Conservation (phyloP, 2,329 filamentous ascomycete genomes). For the Monosporascus sp. region DNA sequence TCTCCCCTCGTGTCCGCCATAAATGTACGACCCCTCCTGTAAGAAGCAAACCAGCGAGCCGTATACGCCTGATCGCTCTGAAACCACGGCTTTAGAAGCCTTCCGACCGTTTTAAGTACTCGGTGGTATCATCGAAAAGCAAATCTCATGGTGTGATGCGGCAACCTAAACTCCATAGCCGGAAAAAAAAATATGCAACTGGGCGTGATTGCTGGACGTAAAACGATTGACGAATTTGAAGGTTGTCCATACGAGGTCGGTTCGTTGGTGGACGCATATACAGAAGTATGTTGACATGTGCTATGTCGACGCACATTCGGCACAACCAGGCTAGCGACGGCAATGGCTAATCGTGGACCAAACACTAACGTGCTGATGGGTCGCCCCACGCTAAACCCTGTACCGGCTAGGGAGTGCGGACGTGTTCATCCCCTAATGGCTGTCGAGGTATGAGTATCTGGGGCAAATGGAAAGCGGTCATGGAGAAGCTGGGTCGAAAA, state of each 20-base stretch:
- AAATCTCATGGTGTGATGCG: background rate
- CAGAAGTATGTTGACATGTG: background rate
- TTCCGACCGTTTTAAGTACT: constrained; percentile 9
- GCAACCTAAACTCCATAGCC: background rate
- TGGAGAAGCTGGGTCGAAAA: constrained; percentile 34
- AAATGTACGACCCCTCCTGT: background rate
- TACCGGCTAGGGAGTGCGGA: background rate
- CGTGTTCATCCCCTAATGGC: constrained; percentile 38
- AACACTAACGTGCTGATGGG: too few species aligned
- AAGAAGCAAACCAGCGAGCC: background rate
- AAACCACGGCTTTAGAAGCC: background rate
- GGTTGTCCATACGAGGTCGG: background rate
- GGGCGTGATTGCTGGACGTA: background rate
- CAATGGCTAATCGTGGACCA: too few species aligned
- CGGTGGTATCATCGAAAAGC: constrained; percentile 8
- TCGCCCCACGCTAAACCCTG: background rate
- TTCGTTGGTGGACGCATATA: background rate
- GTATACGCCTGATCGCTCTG: background rate
- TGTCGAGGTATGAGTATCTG: constrained; percentile 44
- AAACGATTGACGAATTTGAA: background rate
- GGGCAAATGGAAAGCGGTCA: constrained; percentile 45
- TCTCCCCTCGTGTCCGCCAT: constrained; percentile 1
- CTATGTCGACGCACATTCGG: too few species aligned
- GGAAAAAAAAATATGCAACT: background rate
- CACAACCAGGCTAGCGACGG: too few species aligned